Evolutionary conservation across 768 basidiomycete species (phyloP), one percentile per base, ranked within the genome.

Genomic region (Cystobasidiopsis lactophilus): DNA sequence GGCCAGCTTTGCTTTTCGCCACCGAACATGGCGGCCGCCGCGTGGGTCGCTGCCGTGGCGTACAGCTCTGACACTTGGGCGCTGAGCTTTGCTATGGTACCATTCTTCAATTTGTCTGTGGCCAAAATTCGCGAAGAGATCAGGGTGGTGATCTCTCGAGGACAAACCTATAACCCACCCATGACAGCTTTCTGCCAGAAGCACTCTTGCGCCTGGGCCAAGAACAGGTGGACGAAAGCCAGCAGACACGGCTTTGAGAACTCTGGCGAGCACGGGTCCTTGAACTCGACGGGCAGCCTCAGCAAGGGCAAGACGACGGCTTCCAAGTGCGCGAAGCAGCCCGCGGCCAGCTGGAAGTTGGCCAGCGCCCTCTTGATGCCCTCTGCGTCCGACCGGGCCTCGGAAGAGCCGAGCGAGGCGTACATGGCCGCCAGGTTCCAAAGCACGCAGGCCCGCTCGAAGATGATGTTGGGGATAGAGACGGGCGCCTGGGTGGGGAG

Each of bases 141-240:
- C 14, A 31, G 30, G 46, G 19, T 48, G 11, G 29, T 18, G 23
- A n/a, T n/a, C n/a, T n/a, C n/a, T 18, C 11, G n/a, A 51, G 11
- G 9, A 7, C 33, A 7, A 35, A 35, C 33, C 21, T 10, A 13
- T 31, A n/a, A 11, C 5, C 37, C 60, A 85, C 86, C 82, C 54
- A 83, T 67, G 62, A 80, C 79, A 16, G 88, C 88, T 58, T 80
- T 75, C 64, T 91, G 88, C 89, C 89, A 96, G 39, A 78, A 85
- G 63, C 85, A 91, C 68, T 98, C 93, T 59, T 96, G 91, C 1
- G 88, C 89, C 66, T 95, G 85, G 0, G 86, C 86, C 3, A 89
- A 73, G 76, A 85, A 80, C 52, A 95, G 73, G 57, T 67, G 74
- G 62, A 83, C 77, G 40, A 93, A 63, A 26, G 76, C 72, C 44